A percentile compares a stretch with the other conserved stretches of the same genome.
These are phyloP conservation scores for Colletotrichum sp. DNA, from an alignment of 2,329 filamentous ascomycete genomes.

Conservation along the genomic window DNA sequence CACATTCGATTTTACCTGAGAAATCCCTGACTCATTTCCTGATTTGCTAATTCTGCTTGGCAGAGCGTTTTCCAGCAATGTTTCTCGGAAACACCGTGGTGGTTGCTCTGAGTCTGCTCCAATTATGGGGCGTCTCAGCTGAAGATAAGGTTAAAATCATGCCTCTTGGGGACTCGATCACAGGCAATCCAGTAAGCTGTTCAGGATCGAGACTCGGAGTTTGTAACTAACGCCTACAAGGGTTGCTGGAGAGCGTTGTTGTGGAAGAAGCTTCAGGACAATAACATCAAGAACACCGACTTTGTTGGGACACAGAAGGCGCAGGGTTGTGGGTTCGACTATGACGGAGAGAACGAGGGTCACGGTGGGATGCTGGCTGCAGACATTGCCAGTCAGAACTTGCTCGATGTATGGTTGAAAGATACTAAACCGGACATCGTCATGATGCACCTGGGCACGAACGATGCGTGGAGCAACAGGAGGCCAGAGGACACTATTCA, in stretches of 20 bases:
- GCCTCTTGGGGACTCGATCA: conserved; percentile 31
- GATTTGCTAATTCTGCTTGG: background rate
- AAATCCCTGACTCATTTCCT: background rate
- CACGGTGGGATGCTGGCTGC: conserved; percentile 45
- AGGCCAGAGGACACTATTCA: conserved; percentile 36
- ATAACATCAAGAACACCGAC: conserved; percentile 34
- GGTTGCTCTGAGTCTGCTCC: background rate
- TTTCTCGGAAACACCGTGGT: background rate
- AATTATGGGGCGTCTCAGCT: background rate
- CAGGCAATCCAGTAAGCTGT: conserved; percentile 25
- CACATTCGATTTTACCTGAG: background rate
- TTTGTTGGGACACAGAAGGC: conserved; percentile 38
- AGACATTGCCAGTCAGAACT: conserved; percentile 40
- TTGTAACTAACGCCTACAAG: background rate
- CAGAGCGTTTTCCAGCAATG: background rate
- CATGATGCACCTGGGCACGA: conserved; percentile 50
- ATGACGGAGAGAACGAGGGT: conserved; percentile 50
- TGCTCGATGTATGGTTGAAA: conserved; percentile 42
- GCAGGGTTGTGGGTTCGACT: conserved; percentile 38
- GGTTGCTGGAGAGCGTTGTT: conserved; percentile 39
- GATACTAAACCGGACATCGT: conserved; percentile 45
- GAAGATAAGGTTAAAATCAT: conserved; percentile 23
- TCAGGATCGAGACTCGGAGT: background rate
- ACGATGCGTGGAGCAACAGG: conserved; percentile 43
- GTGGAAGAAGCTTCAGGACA: conserved; percentile 33